Evolutionary conservation across 2,329 filamentous ascomycete species (phyloP), one percentile per base, ranked within the genome.

Genomic region (Albifimbria verrucaria): DNA sequence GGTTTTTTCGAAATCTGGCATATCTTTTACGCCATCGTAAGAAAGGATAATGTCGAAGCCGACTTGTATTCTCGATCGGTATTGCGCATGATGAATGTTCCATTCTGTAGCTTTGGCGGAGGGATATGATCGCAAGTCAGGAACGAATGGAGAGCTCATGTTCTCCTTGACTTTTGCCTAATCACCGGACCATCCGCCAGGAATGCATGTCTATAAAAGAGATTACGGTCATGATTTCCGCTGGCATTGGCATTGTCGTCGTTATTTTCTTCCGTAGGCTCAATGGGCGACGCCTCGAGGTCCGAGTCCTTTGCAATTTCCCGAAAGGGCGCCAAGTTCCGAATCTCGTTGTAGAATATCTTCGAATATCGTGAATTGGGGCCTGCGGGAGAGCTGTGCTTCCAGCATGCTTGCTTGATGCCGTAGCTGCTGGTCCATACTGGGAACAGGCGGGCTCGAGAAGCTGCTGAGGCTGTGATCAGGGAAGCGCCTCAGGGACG

Each of bases 1-100:
- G 11, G 72, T 70, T 6, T 62, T 56, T 15, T 65, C 68, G 76
- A 76, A 80, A 53, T 73, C 65, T 2, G 69, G 64, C 32, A 67
- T 59, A 17, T 57, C 61, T 32, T 58, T 60, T 1, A 57, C 52
- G 50, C 68, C 65, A 12, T 62, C 59, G 20, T 60, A 56, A 53
- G 68, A 69, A 21, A 72, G 64, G 18, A 62, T 21, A 58, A 61
- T 39, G 25, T 42, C 32, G 48, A 47, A 50, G 52, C 45, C 24
- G 26, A 32, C 26, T 15, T 32, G 26, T 32, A 32, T 32, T 15
- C 26, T 32, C 9, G 26, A 7, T 7, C 7, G 9, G 26, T 15
- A 9, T 7, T 15, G 26, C 9, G 26, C 26, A 15, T 32, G 26
- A 7, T 15, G 7, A 7, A 9, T 7, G 26, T 15, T 32, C 26